Base-by-base conservation (phyloP, 306 rosid genomes). In the Ormosia semicastrata region DNA sequence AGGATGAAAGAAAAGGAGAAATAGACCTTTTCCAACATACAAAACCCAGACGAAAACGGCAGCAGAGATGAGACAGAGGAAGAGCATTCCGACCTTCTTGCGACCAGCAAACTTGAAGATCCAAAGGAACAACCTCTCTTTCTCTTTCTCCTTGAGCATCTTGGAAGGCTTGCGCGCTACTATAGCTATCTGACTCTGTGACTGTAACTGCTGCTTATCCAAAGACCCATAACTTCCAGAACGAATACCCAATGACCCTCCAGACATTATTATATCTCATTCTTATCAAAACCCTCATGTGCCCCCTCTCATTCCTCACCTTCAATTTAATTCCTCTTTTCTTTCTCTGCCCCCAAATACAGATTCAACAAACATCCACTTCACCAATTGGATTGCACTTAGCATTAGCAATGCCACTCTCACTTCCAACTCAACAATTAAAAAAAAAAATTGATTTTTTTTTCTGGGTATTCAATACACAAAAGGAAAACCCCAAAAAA, bases 111-210 rank as follows among this genome's bases (percentile, higher is more conserved):
- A 84, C 89, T 90, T 95, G 79, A 79, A 87, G 94, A 90, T 91
- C 97, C 95, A 89, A 79, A 79, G 88, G 88, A 91, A 87, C 81
- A 88, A 53, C 73, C 87, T 86, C 69, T 93, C 99, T 83, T 88
- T 95, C 65, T 93, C 98, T 91, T 95, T 95, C 59, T 92, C 97
- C 92, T 92, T 94, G 4, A 86, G 56, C 98, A 93, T 95, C 86
- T 95, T 95, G 1, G 89, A 82, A 82, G 93, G 85, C 75, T 95
- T 95, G 1, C 95, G 77, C 32, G 86, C 62, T 34, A 15, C 65
- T 47, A 13, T 2, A 47, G 15, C 54, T 49, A 15, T 49, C 6
- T 49, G 54, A 49, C 12, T 46, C 52, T 46, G 50, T 44, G 10
- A 10, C 9, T 44, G 50, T 44, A 44, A 10, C 9, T 44, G 50